phyloP scores from a whole-genome alignment of 1,284 basidiomycete genomes.

The Ustilago crameri region DNA sequence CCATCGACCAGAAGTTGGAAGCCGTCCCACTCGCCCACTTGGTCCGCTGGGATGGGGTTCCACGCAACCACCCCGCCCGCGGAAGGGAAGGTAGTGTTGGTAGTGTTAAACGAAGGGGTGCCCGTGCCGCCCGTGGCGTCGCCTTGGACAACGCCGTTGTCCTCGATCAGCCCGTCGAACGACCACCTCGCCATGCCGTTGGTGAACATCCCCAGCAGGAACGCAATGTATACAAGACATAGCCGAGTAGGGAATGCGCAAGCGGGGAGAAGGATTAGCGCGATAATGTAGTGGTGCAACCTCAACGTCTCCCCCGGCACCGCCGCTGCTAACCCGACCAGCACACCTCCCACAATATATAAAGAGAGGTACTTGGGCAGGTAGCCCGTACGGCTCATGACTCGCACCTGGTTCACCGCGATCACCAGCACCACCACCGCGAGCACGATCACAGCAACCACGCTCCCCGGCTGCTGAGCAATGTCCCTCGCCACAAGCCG shows the following conservation, averaged over 20 bases:
- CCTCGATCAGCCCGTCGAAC: conserved; percentile 84
- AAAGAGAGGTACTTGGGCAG: conserved; percentile 75
- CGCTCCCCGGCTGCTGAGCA: conserved; percentile 76
- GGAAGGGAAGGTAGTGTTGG: conserved; percentile 5
- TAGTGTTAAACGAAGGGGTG: conserved; percentile 76
- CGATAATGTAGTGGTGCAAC: conserved; percentile 74
- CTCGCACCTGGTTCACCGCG: conserved; percentile 79
- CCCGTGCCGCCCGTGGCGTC: conserved; percentile 79
- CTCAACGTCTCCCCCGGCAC: conserved; percentile 73
- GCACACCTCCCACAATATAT: conserved; percentile 74
- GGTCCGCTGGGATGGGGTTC: conserved; percentile 72
- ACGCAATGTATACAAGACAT: conserved; percentile 81
- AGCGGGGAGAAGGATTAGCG: conserved; percentile 79
- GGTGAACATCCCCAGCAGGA: conserved; percentile 81
- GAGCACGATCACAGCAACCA: conserved; percentile 78
- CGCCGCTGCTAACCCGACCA: conserved; percentile 76
- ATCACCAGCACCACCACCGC: conserved; percentile 72
- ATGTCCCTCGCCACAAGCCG: conserved; percentile 80
- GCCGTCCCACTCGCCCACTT: conserved; percentile 74
- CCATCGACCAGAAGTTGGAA: conserved; percentile 85
- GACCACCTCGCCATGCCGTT: conserved; percentile 67
- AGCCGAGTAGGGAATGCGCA: conserved; percentile 83
- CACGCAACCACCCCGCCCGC: conserved; percentile 71
- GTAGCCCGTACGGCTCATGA: conserved; percentile 84
- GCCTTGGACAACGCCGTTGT: conserved; percentile 77